Base-by-base conservation (phyloP, 1,139 yeast genomes). In the Sugiyamaella novakii region DNA sequence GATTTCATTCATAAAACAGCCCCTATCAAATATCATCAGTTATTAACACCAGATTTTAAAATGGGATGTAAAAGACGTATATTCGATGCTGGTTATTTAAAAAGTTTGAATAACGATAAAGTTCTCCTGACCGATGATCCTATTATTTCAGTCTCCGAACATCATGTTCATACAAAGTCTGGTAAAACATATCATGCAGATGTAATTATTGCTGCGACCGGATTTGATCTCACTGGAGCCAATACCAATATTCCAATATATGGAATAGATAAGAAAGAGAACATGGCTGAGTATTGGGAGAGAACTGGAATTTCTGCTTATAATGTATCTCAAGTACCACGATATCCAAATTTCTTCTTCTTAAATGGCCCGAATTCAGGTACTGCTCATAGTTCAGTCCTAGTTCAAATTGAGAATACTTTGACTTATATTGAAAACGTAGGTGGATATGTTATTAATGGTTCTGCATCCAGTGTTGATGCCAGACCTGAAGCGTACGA, bases 51-150 rank as follows among this genome's bases (percentile, higher is more conserved):
- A n/a, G 59, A 56, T 21, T 54, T 51, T 45, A 52, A 50, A 25
- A 59, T 63, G 25, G 67, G 66, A 6, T 59, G 66, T 47, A 61
- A 62, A 51, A 53, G 68, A 12, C 63, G 63, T 11, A 59, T 61
- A 14, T 60, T 63, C 36, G 66, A 64, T 46, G 59, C 56, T 25
- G 59, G 60, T 14, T 64, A 63, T 46, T 62, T 55, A 33, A 61
- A 61, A 19, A 55, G 59, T 8, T 57, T 58, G 37, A 60, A 62
- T 46, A 52, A 55, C 42, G 57, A 54, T 5, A 63, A 62, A 34
- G 59, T 59, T 46, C 54, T 56, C 31, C 51, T 59, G 11, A 58
- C 57, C 29, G 52, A 55, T 29, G 59, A 55, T 35, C 59, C 63
- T 17, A 55, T 65, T 34, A 52, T 50, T 11, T 61, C 61, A 40